phyloP scores from a whole-genome alignment of 805 yeast species.

The Wickerhamiella nectarea region DNA sequence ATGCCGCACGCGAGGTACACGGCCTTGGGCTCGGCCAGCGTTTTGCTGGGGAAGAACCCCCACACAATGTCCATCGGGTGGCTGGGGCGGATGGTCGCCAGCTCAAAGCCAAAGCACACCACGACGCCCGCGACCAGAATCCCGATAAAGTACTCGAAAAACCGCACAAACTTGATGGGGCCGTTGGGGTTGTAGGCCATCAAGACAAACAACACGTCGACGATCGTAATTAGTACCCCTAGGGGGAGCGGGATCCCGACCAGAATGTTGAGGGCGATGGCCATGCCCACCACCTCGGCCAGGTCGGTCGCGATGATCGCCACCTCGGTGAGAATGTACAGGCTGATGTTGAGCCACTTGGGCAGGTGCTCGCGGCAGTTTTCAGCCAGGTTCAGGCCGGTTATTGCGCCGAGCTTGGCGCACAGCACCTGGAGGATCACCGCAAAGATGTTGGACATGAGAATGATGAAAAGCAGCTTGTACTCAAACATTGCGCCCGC shows the following conservation, averaged over 20 bases:
- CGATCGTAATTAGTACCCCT: slow-evolving; percentile 68
- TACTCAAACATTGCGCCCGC: slow-evolving; percentile 75
- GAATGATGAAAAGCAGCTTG: slow-evolving; percentile 54
- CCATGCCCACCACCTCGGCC: slow-evolving; percentile 92
- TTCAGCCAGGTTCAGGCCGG: slow-evolving; percentile 79
- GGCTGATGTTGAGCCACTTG: slow-evolving; percentile 42
- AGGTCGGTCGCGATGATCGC: slow-evolving; percentile 87
- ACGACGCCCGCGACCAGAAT: slow-evolving; percentile 60
- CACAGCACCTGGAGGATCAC: slow-evolving; percentile 71
- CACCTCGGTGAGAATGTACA: slow-evolving; percentile 64
- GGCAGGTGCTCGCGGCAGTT: slow-evolving; percentile 67
- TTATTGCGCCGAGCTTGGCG: slow-evolving; percentile 75
- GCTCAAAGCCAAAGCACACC: slow-evolving; percentile 57
- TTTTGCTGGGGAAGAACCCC: slow-evolving; percentile 62
- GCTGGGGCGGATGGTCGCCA: slow-evolving; percentile 36
- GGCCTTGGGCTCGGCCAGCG: slow-evolving; percentile 48
- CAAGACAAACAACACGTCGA: slow-evolving; percentile 67
- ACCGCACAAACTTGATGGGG: slow-evolving; percentile 56
- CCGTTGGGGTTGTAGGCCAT: slow-evolving; percentile 71
- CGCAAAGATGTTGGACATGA: slow-evolving; percentile 73
- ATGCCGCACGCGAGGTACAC: slow-evolving; percentile 68
- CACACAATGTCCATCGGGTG: slow-evolving; percentile 38
- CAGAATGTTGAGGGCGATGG: slow-evolving; percentile 66
- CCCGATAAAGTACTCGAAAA: slow-evolving; percentile 66
- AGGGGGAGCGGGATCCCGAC: slow-evolving; percentile 56